Evolutionary conservation across 108 stramenopile species (phyloP).

Genomic region (Cylindrotheca fusiformis): DNA sequence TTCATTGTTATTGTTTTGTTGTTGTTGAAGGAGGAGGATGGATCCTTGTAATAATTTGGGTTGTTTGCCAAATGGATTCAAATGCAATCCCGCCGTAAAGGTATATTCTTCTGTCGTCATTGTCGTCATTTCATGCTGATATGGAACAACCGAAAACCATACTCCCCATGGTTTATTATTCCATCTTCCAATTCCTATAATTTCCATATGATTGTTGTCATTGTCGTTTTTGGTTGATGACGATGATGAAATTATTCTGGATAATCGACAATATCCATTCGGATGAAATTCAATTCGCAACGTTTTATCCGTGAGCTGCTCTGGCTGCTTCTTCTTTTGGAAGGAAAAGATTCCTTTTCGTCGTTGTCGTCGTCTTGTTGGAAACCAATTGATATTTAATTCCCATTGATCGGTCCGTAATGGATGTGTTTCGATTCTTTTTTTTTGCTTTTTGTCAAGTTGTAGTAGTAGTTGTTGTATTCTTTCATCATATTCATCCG

Average conservation of each 20-base stretch:
- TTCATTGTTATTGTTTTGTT: neutral
- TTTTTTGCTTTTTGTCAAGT: neutral
- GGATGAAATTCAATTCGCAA: conserved; percentile 3
- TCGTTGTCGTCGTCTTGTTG: no score
- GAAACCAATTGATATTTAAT: conserved; percentile 10
- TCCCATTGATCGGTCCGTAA: conserved; percentile 1
- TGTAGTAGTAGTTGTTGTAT: neutral
- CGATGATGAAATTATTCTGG: no score
- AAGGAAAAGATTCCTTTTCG: no score
- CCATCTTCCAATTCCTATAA: conserved; percentile 47
- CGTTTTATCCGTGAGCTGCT: neutral
- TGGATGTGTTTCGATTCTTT: conserved; percentile 1
- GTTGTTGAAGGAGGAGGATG: conserved; percentile 14
- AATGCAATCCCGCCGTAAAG: conserved; percentile 60
- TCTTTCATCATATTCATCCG: neutral
- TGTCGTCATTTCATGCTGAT: neutral
- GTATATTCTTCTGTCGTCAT: conserved; percentile 9
- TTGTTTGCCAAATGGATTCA: conserved; percentile 65
- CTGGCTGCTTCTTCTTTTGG: neutral
- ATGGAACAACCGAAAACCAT: conserved; percentile 40
- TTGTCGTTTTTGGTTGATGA: no score
- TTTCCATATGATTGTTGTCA: no score
- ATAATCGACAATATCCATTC: neutral
- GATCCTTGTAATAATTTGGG: conserved; percentile 63
- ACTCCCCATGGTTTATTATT: conserved; percentile 48